Conservation (phyloP, 257 asterid genomes). For the Paulownia fortunei region DNA sequence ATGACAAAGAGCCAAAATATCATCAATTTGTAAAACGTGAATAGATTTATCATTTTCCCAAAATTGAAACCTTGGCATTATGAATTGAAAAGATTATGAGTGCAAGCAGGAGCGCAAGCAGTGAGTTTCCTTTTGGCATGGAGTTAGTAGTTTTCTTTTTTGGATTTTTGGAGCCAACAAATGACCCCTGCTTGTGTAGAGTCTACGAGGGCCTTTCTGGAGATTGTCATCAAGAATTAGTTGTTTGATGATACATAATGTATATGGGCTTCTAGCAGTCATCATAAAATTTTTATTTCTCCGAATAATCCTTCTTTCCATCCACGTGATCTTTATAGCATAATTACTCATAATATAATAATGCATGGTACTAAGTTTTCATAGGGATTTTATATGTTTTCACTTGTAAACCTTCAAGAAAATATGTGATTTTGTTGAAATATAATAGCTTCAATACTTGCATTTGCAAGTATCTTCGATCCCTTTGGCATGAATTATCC, state of each 20-base stretch:
- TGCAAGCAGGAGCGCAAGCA: background rate
- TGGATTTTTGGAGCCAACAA: background rate
- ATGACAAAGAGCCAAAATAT: background rate
- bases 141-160: background rate
- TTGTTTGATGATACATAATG: background rate
- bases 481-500: background rate
- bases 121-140: background rate
- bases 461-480: conserved; percentile 10
- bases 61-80: background rate
- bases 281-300: background rate
- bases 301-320: background rate
- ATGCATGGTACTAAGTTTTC: background rate
- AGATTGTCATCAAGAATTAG: conserved; percentile 5
- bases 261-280: background rate
- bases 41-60: background rate
- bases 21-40: background rate
- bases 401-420: conserved; percentile 12
- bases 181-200: background rate
- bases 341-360: conserved; percentile 9
- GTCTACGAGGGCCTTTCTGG: background rate
- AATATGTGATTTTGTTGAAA: background rate
- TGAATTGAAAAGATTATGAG: background rate
- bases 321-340: background rate
- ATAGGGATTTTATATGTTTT: conserved; percentile 8
- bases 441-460: background rate